These are phyloP conservation scores for Orbilia blumenaviensis DNA, from an alignment of 2,329 filamentous ascomycete species.

Conservation along the genomic window DNA sequence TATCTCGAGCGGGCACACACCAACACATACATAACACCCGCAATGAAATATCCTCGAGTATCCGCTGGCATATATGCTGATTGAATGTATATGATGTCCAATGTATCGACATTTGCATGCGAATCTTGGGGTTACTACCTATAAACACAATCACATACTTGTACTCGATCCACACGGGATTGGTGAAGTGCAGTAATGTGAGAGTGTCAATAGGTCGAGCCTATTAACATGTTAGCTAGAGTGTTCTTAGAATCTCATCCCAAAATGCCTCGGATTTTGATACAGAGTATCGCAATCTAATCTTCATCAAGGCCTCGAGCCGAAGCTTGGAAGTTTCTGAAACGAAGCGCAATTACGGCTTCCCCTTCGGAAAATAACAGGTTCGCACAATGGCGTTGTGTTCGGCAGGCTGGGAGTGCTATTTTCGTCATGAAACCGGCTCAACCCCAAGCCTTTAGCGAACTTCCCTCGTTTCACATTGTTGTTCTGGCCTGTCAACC, in stretches of 20 bases:
- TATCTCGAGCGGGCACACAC: too few relatives aligned
- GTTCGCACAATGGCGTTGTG: not conserved
- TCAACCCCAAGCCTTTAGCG: slow-evolving; percentile 35
- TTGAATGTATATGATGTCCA: too few relatives aligned
- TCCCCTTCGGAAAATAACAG: slow-evolving; percentile 23
- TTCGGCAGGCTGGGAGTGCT: slow-evolving; percentile 9
- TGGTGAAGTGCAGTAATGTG: too few relatives aligned
- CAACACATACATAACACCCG: too few relatives aligned
- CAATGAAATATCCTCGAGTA: too few relatives aligned
- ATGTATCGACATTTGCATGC: too few relatives aligned
- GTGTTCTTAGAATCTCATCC: not conserved
- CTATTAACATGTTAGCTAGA: not conserved
- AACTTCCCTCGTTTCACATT: slow-evolving; percentile 42
- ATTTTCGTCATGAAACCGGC: slow-evolving; percentile 46
- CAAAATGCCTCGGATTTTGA: slow-evolving; percentile 7
- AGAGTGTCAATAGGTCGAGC: too few relatives aligned
- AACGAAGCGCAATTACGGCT: slow-evolving; percentile 22
- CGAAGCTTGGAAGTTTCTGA: slow-evolving; percentile 38
- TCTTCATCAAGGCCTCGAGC: slow-evolving; percentile 38
- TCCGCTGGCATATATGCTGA: too few relatives aligned
- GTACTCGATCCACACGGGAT: too few relatives aligned
- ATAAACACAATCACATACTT: too few relatives aligned
- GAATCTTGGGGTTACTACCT: too few relatives aligned
- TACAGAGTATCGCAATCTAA: slow-evolving; percentile 6
- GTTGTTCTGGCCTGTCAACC: slow-evolving; percentile 5